Percentiles rank a stretch among this genome's conserved stretches.
These are phyloP conservation scores for Mortierella sp. DNA, from an alignment of 371 early-diverging fungal species.

Conservation along the genomic window DNA sequence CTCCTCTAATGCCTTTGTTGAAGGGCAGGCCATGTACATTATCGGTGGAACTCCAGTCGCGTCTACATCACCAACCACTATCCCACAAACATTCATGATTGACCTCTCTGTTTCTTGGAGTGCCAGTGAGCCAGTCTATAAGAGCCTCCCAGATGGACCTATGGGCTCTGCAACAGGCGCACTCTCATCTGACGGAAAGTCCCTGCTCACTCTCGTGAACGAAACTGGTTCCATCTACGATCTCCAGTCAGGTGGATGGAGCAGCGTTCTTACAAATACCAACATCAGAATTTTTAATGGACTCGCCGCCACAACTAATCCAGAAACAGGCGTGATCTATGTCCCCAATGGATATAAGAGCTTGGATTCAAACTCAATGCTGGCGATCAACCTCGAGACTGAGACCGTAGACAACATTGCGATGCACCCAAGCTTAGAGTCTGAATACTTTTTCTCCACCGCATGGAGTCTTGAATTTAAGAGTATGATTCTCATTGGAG, in stretches of 20 bases:
- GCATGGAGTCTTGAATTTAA: neutral
- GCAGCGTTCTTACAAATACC: neutral
- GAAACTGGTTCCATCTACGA: neutral
- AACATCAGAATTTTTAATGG: neutral
- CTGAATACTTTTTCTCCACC: neutral
- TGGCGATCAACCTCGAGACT: neutral
- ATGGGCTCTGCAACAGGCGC: neutral
- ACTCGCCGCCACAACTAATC: constrained; percentile 10
- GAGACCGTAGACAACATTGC: neutral
- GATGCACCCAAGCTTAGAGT: neutral
- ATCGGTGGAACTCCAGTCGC: neutral
- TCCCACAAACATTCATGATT: constrained; percentile 9
- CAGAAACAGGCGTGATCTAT: constrained; percentile 16
- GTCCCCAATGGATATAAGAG: constrained; percentile 22
- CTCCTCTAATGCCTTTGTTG: neutral
- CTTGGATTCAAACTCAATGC: neutral
- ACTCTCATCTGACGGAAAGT: neutral
- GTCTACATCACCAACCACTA: neutral
- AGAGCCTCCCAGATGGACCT: constrained; percentile 11
- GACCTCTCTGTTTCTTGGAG: constrained; percentile 28
- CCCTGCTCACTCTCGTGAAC: constrained; percentile 2
- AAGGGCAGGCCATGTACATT: neutral
- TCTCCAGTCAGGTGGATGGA: neutral
- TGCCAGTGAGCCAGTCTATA: constrained; percentile 7
- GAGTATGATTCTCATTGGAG: neutral